Evolutionary conservation across 1,284 basidiomycete genomes (phyloP), one percentile per base, ranked within the genome.

Genomic region (Sphagnurus paluster): DNA sequence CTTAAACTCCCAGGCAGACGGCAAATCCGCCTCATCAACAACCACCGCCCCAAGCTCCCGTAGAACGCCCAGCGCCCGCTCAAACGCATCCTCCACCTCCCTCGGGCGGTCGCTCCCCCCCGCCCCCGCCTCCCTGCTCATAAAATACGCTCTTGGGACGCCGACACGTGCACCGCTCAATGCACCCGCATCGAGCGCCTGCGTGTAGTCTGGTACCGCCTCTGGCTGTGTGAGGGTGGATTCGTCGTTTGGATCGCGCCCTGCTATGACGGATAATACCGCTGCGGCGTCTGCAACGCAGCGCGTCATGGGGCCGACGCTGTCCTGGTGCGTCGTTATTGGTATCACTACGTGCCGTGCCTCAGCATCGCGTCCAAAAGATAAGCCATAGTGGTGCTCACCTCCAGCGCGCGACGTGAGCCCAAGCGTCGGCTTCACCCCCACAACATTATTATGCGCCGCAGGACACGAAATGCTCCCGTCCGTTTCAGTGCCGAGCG

Each of bases 401-500:
- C 81, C 80, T 61, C 81, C 81, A 6, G 77, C 76, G 23, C 81
- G 70, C n/a, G 80, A 82, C 1, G 79, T 82, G 19, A 83, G 61
- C 0, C 82, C 82, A 2, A 84, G 75, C 0, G 79, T 82, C 0
- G 81, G 76, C 54, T 82, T 84, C 38, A 84, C 76, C 0, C 82
- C 82, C 0, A 73, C 76, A 23, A 82, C 38, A 54, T 84, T 77
- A 36, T 80, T 80, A 28, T 74, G 63, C 53, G 72, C 71, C 1
- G 72, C 61, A 4, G 79, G 79, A 33, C 74, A 77, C 8, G 73
- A 72, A 45, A 85, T 84, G 44, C 79, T 82, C 8, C 83, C 81
- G 54, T 83, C 78, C 1, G 84, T 86, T 60, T 88, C 85, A 1
- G 75, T 72, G 0, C 85, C 85, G 0, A 88, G 69, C 0, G 82